Evolutionary conservation across 2,329 filamentous ascomycete species (phyloP).

Genomic region (Colletotrichum cuscutae): DNA sequence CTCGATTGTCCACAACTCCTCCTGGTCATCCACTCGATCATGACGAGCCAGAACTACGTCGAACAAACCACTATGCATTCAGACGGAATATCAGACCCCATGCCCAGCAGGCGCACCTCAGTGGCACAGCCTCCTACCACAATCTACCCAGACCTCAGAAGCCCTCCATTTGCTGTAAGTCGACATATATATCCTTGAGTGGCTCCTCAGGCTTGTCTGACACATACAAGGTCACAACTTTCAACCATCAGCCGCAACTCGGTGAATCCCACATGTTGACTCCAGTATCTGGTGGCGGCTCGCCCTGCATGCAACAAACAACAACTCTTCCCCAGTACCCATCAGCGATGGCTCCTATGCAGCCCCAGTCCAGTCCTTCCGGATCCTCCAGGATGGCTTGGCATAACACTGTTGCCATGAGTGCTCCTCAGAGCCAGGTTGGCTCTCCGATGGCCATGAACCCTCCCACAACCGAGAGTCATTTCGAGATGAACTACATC

Average conservation of each 20-base stretch:
- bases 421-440: constrained; percentile 52
- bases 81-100: constrained; percentile 24
- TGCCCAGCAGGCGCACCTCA: constrained; percentile 26
- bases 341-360: constrained; percentile 46
- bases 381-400: constrained; percentile 59
- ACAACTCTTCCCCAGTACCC: constrained; percentile 53
- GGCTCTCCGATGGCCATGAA: constrained; percentile 58
- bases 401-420: constrained; percentile 53
- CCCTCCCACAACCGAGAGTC: constrained; percentile 47
- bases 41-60: constrained; percentile 34
- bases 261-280: constrained; percentile 59
- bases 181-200: not conserved
- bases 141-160: constrained; percentile 22
- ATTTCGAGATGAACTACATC: constrained; percentile 51
- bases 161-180: constrained; percentile 46
- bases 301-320: constrained; percentile 58
- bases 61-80: constrained; percentile 7
- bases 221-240: constrained; percentile 42
- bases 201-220: not conserved
- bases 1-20: not conserved
- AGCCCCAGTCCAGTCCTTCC: constrained; percentile 61
- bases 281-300: constrained; percentile 61
- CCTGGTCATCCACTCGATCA: constrained; percentile 10
- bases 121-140: constrained; percentile 5
- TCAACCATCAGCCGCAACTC: constrained; percentile 40